Evolutionary conservation across 345 rosid genomes (phyloP).

Genomic region (Isatis tinctoria): DNA sequence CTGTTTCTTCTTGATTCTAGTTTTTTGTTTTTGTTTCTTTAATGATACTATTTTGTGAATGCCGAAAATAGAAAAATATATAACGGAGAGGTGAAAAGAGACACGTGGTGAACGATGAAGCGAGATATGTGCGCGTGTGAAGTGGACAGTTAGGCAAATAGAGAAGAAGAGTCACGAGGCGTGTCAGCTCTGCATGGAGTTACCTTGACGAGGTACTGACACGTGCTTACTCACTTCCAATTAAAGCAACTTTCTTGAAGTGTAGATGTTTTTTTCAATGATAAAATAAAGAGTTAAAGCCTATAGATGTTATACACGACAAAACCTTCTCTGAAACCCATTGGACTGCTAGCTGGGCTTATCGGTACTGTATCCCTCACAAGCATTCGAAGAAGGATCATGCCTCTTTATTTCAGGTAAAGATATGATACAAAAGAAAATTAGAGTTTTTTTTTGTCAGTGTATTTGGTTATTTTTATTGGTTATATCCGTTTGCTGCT

Average conservation of each 20-base stretch:
- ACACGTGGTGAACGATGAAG: slow-evolving; percentile 5
- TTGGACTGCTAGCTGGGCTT: not conserved
- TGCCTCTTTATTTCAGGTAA: too few species aligned
- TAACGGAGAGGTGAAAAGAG: not conserved
- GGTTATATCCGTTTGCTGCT: too few species aligned
- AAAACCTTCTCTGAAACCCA: too few species aligned
- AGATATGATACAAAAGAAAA: too few species aligned
- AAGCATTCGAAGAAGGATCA: too few species aligned
- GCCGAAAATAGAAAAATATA: not conserved
- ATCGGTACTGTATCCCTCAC: too few species aligned
- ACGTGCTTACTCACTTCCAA: not conserved
- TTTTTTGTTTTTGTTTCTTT: not conserved
- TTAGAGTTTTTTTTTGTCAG: too few species aligned
- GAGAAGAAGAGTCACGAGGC: not conserved
- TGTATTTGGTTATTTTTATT: too few species aligned
- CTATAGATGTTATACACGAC: too few species aligned
- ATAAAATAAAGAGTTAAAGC: too few species aligned
- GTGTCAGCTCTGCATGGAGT: slow-evolving; percentile 29
- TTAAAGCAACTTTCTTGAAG: not conserved
- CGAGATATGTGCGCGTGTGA: not conserved
- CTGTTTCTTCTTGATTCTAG: not conserved
- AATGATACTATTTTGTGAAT: not conserved
- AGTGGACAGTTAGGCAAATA: not conserved
- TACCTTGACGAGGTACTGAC: not conserved
- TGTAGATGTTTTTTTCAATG: too few species aligned